These are phyloP conservation scores for Podila clonocystis DNA, from an alignment of 192 early-diverging fungal species.

Conservation along the genomic window DNA sequence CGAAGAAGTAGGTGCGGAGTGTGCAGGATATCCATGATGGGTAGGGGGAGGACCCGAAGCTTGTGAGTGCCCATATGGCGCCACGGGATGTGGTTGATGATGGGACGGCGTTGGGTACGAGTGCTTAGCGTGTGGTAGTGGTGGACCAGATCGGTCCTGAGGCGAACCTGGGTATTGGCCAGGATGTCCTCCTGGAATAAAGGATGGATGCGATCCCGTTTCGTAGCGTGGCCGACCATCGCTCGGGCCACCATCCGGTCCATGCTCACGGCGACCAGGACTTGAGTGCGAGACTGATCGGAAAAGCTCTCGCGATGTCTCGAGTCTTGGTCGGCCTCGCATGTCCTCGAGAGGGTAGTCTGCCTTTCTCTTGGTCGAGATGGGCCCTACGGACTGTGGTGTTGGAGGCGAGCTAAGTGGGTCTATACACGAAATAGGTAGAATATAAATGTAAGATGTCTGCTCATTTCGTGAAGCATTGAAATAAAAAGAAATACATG, in stretches of 20 bases:
- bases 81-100: background rate
- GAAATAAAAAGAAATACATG: background rate
- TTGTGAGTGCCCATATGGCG: background rate
- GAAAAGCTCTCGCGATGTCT: background rate
- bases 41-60: background rate
- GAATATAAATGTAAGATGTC: background rate
- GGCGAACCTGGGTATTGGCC: background rate
- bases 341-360: conserved; percentile 19
- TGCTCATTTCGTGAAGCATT: background rate
- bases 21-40: background rate
- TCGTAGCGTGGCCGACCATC: background rate
- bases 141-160: background rate
- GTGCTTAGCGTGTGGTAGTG: background rate
- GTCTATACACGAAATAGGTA: background rate
- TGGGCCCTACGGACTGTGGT: conserved; percentile 17
- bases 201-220: background rate
- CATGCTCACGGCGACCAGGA: conserved; percentile 1
- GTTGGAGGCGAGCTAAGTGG: conserved; percentile 17
- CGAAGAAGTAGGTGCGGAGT: background rate
- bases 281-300: background rate
- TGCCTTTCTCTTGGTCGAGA: conserved; percentile 30
- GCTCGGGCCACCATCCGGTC: background rate
- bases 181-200: background rate
- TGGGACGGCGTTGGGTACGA: background rate
- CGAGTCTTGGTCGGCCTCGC: conserved; percentile 18